Evolutionary conservation across 2,329 filamentous ascomycete genomes (phyloP).

Genomic region (Elsinoe ampelina): DNA sequence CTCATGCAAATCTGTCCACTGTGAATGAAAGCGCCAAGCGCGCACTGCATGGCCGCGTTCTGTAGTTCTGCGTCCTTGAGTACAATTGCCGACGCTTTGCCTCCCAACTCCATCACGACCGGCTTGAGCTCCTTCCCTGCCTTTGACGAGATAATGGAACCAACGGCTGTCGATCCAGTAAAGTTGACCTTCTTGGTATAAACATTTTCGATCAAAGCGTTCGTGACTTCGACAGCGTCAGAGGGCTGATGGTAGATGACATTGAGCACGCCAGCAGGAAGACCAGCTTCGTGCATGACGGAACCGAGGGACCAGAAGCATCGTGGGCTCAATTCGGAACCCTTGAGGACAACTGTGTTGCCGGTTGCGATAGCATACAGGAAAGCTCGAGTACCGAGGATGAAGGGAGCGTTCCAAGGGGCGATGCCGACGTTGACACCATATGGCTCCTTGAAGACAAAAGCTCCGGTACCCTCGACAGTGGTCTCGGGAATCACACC

Average conservation of each 20-base stretch:
- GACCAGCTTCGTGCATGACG: slow-evolving; percentile 34
- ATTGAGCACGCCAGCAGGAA: slow-evolving; percentile 38
- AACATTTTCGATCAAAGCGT: slow-evolving; percentile 31
- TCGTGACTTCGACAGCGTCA: slow-evolving; percentile 47
- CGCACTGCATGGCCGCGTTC: slow-evolving; percentile 17
- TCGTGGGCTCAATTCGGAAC: slow-evolving; percentile 37
- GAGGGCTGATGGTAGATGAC: slow-evolving; percentile 47
- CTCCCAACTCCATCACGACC: slow-evolving; percentile 37
- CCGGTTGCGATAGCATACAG: slow-evolving; percentile 41
- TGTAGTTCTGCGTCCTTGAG: slow-evolving; percentile 35
- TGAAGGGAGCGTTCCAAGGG: slow-evolving; percentile 45
- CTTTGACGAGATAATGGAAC: slow-evolving; percentile 21
- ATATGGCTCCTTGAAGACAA: slow-evolving; percentile 49
- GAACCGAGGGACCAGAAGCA: slow-evolving; percentile 28
- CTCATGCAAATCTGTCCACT: slow-evolving; percentile 55
- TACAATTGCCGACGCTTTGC: slow-evolving; percentile 34
- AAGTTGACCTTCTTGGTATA: slow-evolving; percentile 28
- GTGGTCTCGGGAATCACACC: slow-evolving; percentile 22
- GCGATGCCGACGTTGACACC: slow-evolving; percentile 51
- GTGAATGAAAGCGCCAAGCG: slow-evolving; percentile 13
- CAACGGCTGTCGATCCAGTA: slow-evolving; percentile 25
- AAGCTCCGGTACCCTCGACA: slow-evolving; percentile 25
- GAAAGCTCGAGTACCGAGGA: slow-evolving; percentile 30
- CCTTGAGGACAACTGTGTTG: slow-evolving; percentile 38
- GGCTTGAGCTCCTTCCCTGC: slow-evolving; percentile 34